phyloP scores from a whole-genome alignment of 2,329 filamentous ascomycete genomes.

The Nemania bipapillata region DNA sequence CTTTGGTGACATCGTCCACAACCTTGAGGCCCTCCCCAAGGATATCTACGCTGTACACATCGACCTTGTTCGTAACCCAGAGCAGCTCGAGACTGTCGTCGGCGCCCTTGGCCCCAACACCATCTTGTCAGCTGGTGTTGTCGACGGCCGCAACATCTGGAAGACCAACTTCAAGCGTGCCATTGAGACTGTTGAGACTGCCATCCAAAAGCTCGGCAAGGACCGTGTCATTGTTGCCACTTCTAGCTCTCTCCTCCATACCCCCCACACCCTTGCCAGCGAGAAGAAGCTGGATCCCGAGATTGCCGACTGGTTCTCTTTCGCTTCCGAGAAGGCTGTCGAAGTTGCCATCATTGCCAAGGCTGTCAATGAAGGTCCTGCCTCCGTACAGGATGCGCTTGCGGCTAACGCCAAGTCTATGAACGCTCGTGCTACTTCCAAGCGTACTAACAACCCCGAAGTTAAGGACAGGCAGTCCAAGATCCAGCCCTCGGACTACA shows the following conservation, averaged over 20 bases:
- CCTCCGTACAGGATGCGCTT: constrained; percentile 84
- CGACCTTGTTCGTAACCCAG: constrained; percentile 96
- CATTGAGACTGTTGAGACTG: constrained; percentile 88
- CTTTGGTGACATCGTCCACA: constrained; percentile 99
- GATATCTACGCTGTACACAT: constrained; percentile 87
- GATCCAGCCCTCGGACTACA: constrained; percentile 85
- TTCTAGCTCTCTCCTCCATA: constrained; percentile 97
- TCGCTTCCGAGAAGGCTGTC: constrained; percentile 91
- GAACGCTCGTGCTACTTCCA: constrained; percentile 88
- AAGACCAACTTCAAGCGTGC: constrained; percentile 99
- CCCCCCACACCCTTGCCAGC: constrained; percentile 94
- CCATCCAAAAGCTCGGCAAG: constrained; percentile 94
- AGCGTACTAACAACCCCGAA: constrained; percentile 94
- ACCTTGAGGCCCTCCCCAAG: constrained; percentile 87
- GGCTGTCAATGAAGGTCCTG: constrained; percentile 92
- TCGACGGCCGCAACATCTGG: constrained; percentile 99
- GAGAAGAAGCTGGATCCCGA: constrained; percentile 98
- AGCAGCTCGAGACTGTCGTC: constrained; percentile 90
- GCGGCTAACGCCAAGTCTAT: constrained; percentile 97
- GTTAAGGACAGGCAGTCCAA: constrained; percentile 96
- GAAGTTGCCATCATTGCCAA: constrained; percentile 95
- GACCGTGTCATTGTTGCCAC: constrained; percentile 97
- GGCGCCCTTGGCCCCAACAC: constrained; percentile 87
- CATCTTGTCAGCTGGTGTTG: constrained; percentile 92
- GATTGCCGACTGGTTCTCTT: constrained; percentile 98